Conservation (phyloP, 306 rosid species). For the Rosa chinensis region DNA sequence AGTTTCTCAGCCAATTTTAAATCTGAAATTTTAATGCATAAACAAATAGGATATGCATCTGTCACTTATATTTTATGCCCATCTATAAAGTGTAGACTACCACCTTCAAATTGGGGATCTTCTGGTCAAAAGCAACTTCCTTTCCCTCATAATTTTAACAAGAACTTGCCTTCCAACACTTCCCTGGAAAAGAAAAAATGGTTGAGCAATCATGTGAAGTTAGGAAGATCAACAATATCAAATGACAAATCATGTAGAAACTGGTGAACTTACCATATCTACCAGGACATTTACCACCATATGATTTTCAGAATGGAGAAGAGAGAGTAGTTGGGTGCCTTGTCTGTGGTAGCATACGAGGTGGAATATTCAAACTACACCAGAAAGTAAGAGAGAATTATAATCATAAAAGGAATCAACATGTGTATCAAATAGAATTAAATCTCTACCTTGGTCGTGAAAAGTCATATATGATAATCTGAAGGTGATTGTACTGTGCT, state of each 20-base stretch:
- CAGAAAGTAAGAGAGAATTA: conserved; percentile 24
- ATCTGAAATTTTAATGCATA: not conserved
- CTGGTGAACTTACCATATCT: conserved; percentile 56
- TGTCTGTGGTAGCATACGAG: conserved; percentile 86
- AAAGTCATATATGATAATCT: conserved; percentile 84
- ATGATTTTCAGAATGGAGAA: conserved; percentile 64
- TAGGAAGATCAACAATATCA: conserved; percentile 6
- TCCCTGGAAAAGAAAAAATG: conserved; percentile 53
- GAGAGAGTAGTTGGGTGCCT: no score
- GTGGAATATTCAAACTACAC: conserved; percentile 65
- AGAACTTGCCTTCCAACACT: conserved; percentile 83
- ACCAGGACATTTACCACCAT: conserved; percentile 78
- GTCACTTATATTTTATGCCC: conserved; percentile 70
- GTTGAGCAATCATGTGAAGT: not conserved
- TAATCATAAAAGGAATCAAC: conserved; percentile 14
- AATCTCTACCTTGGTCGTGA: conserved; percentile 65
- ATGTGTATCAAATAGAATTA: not conserved
- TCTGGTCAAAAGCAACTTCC: conserved; percentile 70
- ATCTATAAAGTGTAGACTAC: conserved; percentile 53
- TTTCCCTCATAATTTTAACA: conserved; percentile 75
- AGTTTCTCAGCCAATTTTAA: not conserved
- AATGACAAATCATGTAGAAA: no score
- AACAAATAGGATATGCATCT: conserved; percentile 1
- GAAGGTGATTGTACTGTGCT: conserved; percentile 56
- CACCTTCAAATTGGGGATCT: conserved; percentile 76